Evolutionary conservation across 352 stramenopile species (phyloP).

Genomic region (Globisporangium splendens): DNA sequence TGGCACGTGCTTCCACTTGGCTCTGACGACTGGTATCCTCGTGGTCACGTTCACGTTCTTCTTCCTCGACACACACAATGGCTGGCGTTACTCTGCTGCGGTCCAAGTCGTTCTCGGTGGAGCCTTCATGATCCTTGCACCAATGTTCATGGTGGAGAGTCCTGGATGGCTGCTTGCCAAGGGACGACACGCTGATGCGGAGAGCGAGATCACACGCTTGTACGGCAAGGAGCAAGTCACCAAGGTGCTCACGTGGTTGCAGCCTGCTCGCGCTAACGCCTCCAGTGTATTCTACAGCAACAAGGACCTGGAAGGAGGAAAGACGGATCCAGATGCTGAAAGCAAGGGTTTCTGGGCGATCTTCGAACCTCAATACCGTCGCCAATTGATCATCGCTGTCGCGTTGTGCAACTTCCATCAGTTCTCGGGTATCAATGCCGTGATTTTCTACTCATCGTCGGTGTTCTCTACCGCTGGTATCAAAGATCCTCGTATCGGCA

Average conservation of each 20-base stretch:
- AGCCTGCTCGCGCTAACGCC: neutral
- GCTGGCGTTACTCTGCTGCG: slow-evolving; percentile 57
- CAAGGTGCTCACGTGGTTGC: slow-evolving; percentile 29
- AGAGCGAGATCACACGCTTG: slow-evolving; percentile 26
- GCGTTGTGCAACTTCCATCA: slow-evolving; percentile 34
- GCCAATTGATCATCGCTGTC: slow-evolving; percentile 33
- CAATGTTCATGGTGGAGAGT: slow-evolving; percentile 48
- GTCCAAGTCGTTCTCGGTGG: slow-evolving; percentile 48
- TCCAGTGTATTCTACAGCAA: slow-evolving; percentile 2
- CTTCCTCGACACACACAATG: slow-evolving; percentile 42
- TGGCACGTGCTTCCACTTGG: slow-evolving; percentile 28
- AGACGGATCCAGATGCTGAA: neutral
- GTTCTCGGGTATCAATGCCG: slow-evolving; percentile 51
- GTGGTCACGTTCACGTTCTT: slow-evolving; percentile 48
- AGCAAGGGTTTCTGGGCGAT: slow-evolving; percentile 6
- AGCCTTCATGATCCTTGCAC: slow-evolving; percentile 35
- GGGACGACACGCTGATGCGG: slow-evolving; percentile 24
- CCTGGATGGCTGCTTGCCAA: slow-evolving; percentile 46
- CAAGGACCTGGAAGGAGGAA: slow-evolving; percentile 1
- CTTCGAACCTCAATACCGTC: slow-evolving; percentile 23
- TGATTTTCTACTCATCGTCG: slow-evolving; percentile 51
- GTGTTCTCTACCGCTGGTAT: slow-evolving; percentile 42
- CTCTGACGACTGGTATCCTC: slow-evolving; percentile 38
- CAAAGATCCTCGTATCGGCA: slow-evolving; percentile 33
- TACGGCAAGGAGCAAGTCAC: slow-evolving; percentile 36